A percentile compares a stretch with the other conserved stretches of the same genome.
Conservation (phyloP, 495 filamentous ascomycete species). For the Talaromyces thailandensis region DNA sequence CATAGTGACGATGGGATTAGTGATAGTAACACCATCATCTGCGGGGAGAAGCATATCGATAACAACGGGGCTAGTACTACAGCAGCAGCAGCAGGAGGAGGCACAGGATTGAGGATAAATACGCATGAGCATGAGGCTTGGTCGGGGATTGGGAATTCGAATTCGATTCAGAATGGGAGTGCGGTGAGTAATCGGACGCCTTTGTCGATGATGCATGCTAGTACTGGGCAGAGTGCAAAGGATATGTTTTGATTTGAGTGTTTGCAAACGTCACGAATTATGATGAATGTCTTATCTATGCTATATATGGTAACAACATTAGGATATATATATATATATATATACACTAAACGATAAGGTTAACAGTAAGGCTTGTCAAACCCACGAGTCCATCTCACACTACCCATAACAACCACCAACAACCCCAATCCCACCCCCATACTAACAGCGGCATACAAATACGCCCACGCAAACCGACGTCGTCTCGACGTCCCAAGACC, state of each 20-base stretch:
- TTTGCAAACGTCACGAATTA: background rate
- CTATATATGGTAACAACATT: background rate
- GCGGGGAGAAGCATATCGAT: background rate
- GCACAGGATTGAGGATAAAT: background rate
- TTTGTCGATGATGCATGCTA: background rate
- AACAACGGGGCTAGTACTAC: background rate
- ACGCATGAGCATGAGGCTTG: background rate
- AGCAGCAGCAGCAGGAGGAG: background rate
- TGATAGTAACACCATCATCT: background rate
- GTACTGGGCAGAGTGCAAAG: background rate
- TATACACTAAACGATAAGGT: background rate
- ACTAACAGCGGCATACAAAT: conserved; percentile 59
- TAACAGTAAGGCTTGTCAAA: conserved; percentile 26
- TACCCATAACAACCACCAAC: conserved; percentile 63
- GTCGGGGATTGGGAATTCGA: background rate
- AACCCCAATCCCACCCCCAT: conserved; percentile 50
- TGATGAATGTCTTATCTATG: background rate
- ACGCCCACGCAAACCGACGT: conserved; percentile 41
- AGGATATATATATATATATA: no score
- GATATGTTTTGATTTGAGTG: background rate
- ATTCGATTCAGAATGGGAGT: background rate
- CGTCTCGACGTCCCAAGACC: conserved; percentile 33
- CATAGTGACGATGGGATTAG: background rate
- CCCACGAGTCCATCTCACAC: conserved; percentile 62
- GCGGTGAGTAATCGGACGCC: background rate